These are phyloP conservation scores for Coriaria nepalensis DNA, from an alignment of 306 rosid genomes.

Conservation along the genomic window DNA sequence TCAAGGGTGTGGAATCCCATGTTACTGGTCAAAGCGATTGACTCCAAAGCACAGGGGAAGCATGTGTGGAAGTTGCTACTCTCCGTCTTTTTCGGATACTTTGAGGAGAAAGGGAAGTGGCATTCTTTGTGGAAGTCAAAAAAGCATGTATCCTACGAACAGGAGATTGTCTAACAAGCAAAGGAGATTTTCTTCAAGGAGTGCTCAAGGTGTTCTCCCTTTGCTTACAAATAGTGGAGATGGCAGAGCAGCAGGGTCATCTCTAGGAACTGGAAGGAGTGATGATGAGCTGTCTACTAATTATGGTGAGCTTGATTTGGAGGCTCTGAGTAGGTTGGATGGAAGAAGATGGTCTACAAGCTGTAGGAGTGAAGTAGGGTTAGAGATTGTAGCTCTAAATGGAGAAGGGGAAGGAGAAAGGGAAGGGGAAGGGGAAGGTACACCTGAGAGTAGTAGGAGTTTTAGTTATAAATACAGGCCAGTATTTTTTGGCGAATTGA, in stretches of 20 bases:
- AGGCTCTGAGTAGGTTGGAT: constrained; percentile 90
- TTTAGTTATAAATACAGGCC: constrained; percentile 84
- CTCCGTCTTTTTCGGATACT: constrained; percentile 83
- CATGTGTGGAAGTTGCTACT: constrained; percentile 58
- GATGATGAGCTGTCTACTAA: constrained; percentile 88
- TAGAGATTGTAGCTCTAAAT: constrained; percentile 66
- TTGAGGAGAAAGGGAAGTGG: constrained; percentile 75
- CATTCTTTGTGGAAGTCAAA: constrained; percentile 63
- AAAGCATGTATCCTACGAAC: constrained; percentile 35
- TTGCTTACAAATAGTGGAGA: constrained; percentile 53
- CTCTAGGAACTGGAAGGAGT: constrained; percentile 73
- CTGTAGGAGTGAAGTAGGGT: constrained; percentile 84
- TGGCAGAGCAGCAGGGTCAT: constrained; percentile 62
- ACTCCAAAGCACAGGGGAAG: constrained; percentile 48
- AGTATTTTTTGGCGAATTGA: constrained; percentile 59
- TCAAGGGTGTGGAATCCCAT: constrained; percentile 93
- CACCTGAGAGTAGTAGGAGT: constrained; percentile 50
- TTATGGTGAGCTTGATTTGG: constrained; percentile 93
- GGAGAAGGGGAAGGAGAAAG: constrained; percentile 70
- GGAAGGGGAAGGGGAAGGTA: constrained; percentile 65
- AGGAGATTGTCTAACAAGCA: constrained; percentile 41
- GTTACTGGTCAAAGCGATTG: constrained; percentile 74
- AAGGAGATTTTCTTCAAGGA: constrained; percentile 40
- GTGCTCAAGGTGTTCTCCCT: constrained; percentile 69
- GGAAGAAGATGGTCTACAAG: constrained; percentile 96